Base-by-base conservation (phyloP, 306 rosid species). In the Acmispon strigosus region DNA sequence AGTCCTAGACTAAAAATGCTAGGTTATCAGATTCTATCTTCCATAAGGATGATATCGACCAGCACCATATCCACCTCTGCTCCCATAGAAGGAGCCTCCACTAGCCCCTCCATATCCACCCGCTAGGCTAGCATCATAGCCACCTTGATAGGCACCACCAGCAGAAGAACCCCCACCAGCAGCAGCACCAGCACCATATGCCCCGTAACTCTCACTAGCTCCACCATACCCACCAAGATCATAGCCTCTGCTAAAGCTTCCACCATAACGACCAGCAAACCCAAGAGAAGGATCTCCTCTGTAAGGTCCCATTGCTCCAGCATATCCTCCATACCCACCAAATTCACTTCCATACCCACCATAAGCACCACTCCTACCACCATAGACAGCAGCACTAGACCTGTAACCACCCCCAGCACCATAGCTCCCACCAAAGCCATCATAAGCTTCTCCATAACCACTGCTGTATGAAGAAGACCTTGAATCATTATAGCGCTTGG, bases 41-140 rank as follows among this genome's bases (percentile, higher is more conserved):
- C 96, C 97, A 48, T 93, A 93, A 17, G 98, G 98, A 83, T 93
- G 98, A 54, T 90, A 93, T 43, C 98, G 90, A 62, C 96, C 87
- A 50, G 84, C 90, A 8, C 88, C 90, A 53, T 90, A 88, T 15
- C 97, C 98, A 13, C 97, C 98, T 79, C 98, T 83, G 69, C 90
- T 85, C 36, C 96, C 97, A 80, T 93, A 88, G 75, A 82, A 88
- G 69, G 96, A 77, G 32, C 90, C 96, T 62, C 90, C 96, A 69
- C 96, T 72, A 44, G 86, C 86, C 22, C 86, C 83, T 62, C 90
- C 90, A 32, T 90, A 90, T 36, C 94, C 96, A 8, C 92, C 82
- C 1, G 88, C 94, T 42, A 87, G 72, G 74, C 85, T 69, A 13
- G 88, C 81, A 61, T 88, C 96, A 47, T 87, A 90, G 61, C 88